These are phyloP conservation scores for Globisporangium recalcitrans DNA, from an alignment of 352 stramenopile genomes.

Conservation along the genomic window DNA sequence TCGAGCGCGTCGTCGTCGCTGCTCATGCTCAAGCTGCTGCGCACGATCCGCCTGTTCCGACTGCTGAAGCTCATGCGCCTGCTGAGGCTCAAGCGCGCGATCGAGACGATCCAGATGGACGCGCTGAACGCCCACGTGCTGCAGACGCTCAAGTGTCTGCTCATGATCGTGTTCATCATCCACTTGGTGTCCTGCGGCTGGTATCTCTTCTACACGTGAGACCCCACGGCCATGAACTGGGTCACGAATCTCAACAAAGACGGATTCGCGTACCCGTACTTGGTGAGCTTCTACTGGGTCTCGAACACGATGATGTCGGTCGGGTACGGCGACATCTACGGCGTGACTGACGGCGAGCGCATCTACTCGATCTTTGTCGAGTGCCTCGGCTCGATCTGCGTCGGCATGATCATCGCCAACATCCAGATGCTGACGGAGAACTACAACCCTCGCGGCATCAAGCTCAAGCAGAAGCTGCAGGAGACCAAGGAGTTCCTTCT, in stretches of 20 bases:
- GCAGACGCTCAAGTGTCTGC: conserved; percentile 61
- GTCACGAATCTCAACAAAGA: conserved; percentile 46
- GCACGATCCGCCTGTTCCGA: conserved; percentile 66
- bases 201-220: conserved; percentile 84
- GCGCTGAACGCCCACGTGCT: conserved; percentile 73
- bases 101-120: conserved; percentile 68
- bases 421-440: conserved; percentile 91
- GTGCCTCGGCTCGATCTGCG: conserved; percentile 77
- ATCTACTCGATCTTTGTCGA: conserved; percentile 85
- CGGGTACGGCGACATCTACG: conserved; percentile 88
- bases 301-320: conserved; percentile 93
- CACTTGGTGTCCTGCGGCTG: conserved; percentile 69
- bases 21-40: conserved; percentile 64
- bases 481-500: conserved; percentile 81
- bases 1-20: conserved; percentile 42
- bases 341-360: conserved; percentile 70
- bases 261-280: conserved; percentile 65
- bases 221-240: conserved; percentile 62
- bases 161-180: conserved; percentile 76
- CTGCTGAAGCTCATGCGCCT: conserved; percentile 74
- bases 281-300: conserved; percentile 91
- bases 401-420: conserved; percentile 91
- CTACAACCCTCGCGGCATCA: conserved; percentile 76
- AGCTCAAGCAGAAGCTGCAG: conserved; percentile 66
- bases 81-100: conserved; percentile 51